phyloP scores from a whole-genome alignment of 495 filamentous ascomycete genomes.

The Neurospora hispaniola region DNA sequence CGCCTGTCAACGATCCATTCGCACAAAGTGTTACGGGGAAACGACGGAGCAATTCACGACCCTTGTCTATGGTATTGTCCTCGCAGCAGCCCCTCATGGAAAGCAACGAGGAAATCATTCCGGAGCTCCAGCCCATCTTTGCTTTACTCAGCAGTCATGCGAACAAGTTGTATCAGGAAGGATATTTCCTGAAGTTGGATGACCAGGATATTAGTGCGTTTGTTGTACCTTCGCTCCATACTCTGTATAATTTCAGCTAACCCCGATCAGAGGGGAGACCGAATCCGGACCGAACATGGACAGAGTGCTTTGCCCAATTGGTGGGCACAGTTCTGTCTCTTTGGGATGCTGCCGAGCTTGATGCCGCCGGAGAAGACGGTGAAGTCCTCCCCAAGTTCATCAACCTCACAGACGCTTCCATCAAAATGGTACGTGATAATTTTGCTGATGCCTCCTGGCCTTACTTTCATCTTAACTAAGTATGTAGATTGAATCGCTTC shows the following conservation, averaged over 20 bases:
- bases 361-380: slow-evolving; percentile 69
- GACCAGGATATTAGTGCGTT: slow-evolving; percentile 79
- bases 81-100: slow-evolving; percentile 86
- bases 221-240: neutral
- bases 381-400: slow-evolving; percentile 92
- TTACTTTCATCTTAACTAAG: neutral
- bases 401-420: slow-evolving; percentile 92
- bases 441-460: neutral
- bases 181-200: slow-evolving; percentile 92
- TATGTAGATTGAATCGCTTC: slow-evolving; percentile 75
- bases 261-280: slow-evolving; percentile 63
- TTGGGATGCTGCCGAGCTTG: slow-evolving; percentile 91
- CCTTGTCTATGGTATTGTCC: slow-evolving; percentile 57
- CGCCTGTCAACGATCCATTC: slow-evolving; percentile 12
- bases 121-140: slow-evolving; percentile 91
- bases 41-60: slow-evolving; percentile 34
- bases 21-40: slow-evolving; percentile 14
- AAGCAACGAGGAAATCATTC: slow-evolving; percentile 69
- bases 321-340: slow-evolving; percentile 90
- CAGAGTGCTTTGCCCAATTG: slow-evolving; percentile 93
- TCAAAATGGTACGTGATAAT: slow-evolving; percentile 68
- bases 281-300: slow-evolving; percentile 79
- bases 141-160: slow-evolving; percentile 86
- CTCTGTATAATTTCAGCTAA: slow-evolving; percentile 14
- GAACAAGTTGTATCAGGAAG: slow-evolving; percentile 95